Evolutionary conservation across 331 rosid genomes (phyloP), one percentile per base, ranked within the genome.

Genomic region (Spiraea crenata): DNA sequence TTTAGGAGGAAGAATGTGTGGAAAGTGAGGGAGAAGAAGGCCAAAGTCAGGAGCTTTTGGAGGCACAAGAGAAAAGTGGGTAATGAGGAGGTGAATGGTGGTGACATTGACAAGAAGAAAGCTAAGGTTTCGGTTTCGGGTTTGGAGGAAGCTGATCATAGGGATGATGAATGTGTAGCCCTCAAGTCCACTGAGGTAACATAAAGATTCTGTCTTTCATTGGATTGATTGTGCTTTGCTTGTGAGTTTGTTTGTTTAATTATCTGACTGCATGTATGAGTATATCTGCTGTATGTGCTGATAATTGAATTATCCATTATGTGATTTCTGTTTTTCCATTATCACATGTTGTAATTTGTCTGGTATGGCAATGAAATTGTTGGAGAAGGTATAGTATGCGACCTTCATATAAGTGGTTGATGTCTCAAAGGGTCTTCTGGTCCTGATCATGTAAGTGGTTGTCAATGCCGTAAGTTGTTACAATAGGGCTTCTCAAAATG

Each of bases 11-110:
- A 83, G 48, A 86, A 63, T 55, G 84, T 89, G 55, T 93, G 98
- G 98, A 90, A 86, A 80, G 81, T 90, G 46, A 85, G 92, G 87
- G 96, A 90, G 60, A 88, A 84, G 81, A 89, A 82, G 83, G 79
- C 77, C 0, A 88, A 83, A 69, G 62, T 61, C 25, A 87, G 82
- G 70, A 37, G 72, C 79, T 77, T 79, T 34, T 85, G 86, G 8
- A 92, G 82, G 79, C 87, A 83, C 80, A 93, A 85, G 86, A 85
- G 81, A 41, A 90, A 83, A 64, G 73, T 65, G 25, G 49, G 4
- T 41, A 69, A 5, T 60, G 76, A 54, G 47, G 35, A 9, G 35
- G 66, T 25, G 41, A 25, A 20, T 57, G 46, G 42, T 40, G 71
- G 35, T 65, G 65, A 38, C 55, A 54, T 57, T 52, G 41, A 56